Percentiles rank a stretch among this genome's conserved stretches.
These are phyloP conservation scores for Ganoderma lucidum DNA, from an alignment of 1,284 basidiomycete species.

Conservation along the genomic window DNA sequence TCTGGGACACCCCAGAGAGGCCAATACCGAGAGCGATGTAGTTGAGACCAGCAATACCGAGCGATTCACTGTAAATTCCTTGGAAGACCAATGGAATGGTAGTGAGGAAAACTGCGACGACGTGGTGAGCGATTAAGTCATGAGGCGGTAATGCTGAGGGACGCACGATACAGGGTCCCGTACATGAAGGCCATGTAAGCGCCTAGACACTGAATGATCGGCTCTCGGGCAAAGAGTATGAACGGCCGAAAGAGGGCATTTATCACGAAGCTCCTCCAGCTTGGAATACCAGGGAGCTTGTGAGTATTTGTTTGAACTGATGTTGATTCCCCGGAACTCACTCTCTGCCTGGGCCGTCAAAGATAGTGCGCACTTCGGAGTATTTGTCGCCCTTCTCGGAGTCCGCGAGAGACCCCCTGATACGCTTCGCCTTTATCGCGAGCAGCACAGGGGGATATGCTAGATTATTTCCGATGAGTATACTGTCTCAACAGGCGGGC, in stretches of 20 bases:
- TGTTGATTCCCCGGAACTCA: background rate
- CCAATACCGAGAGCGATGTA: conserved; percentile 73
- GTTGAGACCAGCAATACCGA: conserved; percentile 65
- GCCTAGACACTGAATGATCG: conserved; percentile 53
- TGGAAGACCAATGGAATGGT: conserved; percentile 72
- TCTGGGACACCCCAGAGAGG: conserved; percentile 57
- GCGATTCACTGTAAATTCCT: conserved; percentile 54
- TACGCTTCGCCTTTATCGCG: conserved; percentile 48
- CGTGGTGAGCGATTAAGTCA: background rate
- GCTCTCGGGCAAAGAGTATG: conserved; percentile 51
- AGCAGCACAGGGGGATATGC: conserved; percentile 56
- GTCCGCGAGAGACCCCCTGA: conserved; percentile 47
- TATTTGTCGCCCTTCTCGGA: conserved; percentile 38
- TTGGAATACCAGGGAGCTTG: conserved; percentile 6
- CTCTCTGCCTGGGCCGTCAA: conserved; percentile 39
- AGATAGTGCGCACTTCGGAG: conserved; percentile 38
- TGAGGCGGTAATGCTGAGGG: background rate
- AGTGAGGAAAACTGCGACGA: conserved; percentile 62
- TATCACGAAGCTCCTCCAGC: conserved; percentile 48
- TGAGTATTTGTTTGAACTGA: background rate
- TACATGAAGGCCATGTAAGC: conserved; percentile 60
- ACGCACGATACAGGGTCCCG: conserved; percentile 62
- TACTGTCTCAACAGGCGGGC: background rate
- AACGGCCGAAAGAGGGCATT: conserved; percentile 55
- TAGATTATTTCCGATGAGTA: conserved; percentile 26